Evolutionary conservation across 306 rosid species (phyloP).

Genomic region (Corylus avellana): DNA sequence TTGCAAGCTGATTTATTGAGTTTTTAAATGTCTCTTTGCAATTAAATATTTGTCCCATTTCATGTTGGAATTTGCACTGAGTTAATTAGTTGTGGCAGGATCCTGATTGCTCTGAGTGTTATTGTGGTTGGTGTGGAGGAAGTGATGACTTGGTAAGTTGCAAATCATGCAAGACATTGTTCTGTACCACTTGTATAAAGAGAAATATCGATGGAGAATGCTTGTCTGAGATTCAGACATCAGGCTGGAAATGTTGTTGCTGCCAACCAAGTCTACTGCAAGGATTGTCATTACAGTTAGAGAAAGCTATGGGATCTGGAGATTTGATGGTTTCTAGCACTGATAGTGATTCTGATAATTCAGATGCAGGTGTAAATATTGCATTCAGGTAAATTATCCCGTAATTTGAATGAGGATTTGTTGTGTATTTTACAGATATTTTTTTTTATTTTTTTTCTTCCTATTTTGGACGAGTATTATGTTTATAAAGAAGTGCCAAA

Average conservation of each 20-base stretch:
- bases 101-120: conserved; percentile 55
- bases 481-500: background rate
- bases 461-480: background rate
- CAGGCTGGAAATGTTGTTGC: conserved; percentile 76
- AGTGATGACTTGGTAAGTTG: conserved; percentile 57
- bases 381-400: conserved; percentile 54
- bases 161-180: conserved; percentile 58
- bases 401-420: background rate
- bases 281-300: conserved; percentile 48
- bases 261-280: conserved; percentile 66
- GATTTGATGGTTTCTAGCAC: conserved; percentile 56
- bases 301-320: conserved; percentile 51
- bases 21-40: background rate
- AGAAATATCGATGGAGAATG: conserved; percentile 67
- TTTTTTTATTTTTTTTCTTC: conserved; percentile 3
- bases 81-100: conserved; percentile 52
- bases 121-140: conserved; percentile 85
- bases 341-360: conserved; percentile 71
- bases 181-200: conserved; percentile 65
- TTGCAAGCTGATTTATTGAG: background rate
- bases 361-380: conserved; percentile 53
- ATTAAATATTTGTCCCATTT: background rate
- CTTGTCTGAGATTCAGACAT: conserved; percentile 47
- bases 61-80: conserved; percentile 26
- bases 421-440: conserved; percentile 19